phyloP scores from a whole-genome alignment of 2,329 filamentous ascomycete genomes.

The Fusarium falciforme region DNA sequence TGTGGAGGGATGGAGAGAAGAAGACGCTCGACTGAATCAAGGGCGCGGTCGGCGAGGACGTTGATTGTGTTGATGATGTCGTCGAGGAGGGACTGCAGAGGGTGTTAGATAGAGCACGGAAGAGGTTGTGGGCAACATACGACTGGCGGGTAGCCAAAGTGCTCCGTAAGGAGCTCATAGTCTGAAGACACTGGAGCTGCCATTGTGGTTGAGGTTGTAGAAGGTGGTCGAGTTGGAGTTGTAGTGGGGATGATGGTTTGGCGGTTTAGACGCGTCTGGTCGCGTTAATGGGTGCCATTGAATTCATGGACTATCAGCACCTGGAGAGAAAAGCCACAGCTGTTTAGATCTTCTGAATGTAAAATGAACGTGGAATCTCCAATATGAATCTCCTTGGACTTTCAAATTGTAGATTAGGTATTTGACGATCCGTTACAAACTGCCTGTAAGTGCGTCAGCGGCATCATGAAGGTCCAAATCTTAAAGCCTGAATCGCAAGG shows the following conservation, averaged over 20 bases:
- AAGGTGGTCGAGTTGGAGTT: constrained; percentile 9
- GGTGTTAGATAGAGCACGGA: background rate
- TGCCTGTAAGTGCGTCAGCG: background rate
- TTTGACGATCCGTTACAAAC: background rate
- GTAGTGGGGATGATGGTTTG: constrained; percentile 3
- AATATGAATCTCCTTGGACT: background rate
- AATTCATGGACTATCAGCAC: constrained; percentile 1
- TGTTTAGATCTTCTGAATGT: background rate
- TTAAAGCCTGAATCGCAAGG: constrained; percentile 34
- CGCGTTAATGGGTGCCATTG: constrained; percentile 15
- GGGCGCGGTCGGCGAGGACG: constrained; percentile 88
- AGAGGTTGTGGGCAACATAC: constrained; percentile 62
- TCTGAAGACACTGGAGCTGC: constrained; percentile 56
- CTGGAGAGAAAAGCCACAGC: background rate
- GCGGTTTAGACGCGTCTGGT: constrained; percentile 31
- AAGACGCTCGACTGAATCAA: constrained; percentile 87
- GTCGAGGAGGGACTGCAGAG: constrained; percentile 84
- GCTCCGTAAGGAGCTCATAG: constrained; percentile 86
- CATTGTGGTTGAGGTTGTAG: constrained; percentile 41
- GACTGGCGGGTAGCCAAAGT: constrained; percentile 93
- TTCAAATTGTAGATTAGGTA: background rate
- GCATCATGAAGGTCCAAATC: constrained; percentile 3
- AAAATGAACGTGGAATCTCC: background rate
- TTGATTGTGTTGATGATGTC: constrained; percentile 98
- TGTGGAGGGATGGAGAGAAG: constrained; percentile 79